A percentile compares a stretch with the other conserved stretches of the same genome.
Conservation (phyloP, 2,329 filamentous ascomycete genomes). For the Geoglossum cookeanum region DNA sequence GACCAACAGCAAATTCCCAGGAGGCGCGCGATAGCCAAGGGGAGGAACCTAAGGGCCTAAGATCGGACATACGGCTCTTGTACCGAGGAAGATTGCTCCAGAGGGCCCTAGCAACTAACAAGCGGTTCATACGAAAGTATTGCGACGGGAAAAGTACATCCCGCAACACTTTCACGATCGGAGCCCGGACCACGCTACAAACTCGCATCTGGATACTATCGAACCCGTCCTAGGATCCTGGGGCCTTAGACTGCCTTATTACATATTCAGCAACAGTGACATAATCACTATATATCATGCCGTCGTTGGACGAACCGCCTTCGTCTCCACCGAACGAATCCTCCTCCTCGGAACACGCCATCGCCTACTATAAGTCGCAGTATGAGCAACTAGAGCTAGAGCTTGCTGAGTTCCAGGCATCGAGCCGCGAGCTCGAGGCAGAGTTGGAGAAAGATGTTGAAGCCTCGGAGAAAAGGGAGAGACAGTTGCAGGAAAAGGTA, state of each 20-base stretch:
- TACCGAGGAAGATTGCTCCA: not conserved
- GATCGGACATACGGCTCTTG: not conserved
- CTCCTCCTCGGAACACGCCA: conserved; percentile 43
- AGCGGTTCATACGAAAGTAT: not conserved
- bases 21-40: not conserved
- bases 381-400: conserved; percentile 87
- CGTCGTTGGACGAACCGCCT: conserved; percentile 14
- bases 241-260: not conserved
- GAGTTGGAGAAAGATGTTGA: conserved; percentile 95
- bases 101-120: not conserved
- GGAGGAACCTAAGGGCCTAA: not conserved
- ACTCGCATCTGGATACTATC: not conserved
- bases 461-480: conserved; percentile 81
- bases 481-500: conserved; percentile 67
- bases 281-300: not conserved
- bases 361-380: conserved; percentile 89
- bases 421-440: conserved; percentile 80
- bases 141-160: not conserved
- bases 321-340: conserved; percentile 15
- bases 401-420: conserved; percentile 81
- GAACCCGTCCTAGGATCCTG: not conserved
- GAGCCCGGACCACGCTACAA: not conserved
- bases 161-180: not conserved
- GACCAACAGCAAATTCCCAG: not conserved
- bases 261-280: not conserved